Evolutionary conservation across 2,329 filamentous ascomycete species (phyloP), one percentile per base, ranked within the genome.

Genomic region (Colletotrichum godetiae): DNA sequence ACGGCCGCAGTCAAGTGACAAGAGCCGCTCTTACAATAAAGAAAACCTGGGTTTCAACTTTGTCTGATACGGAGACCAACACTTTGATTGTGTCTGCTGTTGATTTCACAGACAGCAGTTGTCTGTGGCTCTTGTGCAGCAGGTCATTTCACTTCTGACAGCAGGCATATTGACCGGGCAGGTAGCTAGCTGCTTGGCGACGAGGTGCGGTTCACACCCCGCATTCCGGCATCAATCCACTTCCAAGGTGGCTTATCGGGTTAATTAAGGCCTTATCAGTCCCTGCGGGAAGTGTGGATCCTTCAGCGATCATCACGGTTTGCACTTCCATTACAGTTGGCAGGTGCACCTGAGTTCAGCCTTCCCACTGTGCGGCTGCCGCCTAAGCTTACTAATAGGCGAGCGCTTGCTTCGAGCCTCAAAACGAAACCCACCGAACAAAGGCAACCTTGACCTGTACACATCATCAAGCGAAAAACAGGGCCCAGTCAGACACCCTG

Each of bases 371-470:
- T 64, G 46, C 64, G 31, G 60, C 52, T 61, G 67, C 61, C 58
- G 53, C 58, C 59, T 64, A n/a, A 12, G 72, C 72, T 75, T 73
- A 75, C 75, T 76, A 75, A 75, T 76, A n/a, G 31, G 12, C 59
- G 8, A n/a, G 31, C 58, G 57, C 62, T 15, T 76, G 77, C 78
- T 74, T 72, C 56, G 68, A 76, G 33, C 59, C 74, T 75, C 68
- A 67, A 75, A 76, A 77, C 74, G 75, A 79, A 79, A 78, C 80
- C 78, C 76, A 79, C 77, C 75, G 66, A 68, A 78, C 77, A 74
- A 76, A 77, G 77, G 75, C 78, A 83, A 83, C 80, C 80, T 80
- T 82, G 77, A 77, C 81, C 81, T 79, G 75, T 82, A 81, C 81
- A 83, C 77, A 81, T 76, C 79, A 81, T 77, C 73, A 76, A 27